phyloP scores from a whole-genome alignment of 1,139 yeast genomes.

The Yamadazyma friedrichii region DNA sequence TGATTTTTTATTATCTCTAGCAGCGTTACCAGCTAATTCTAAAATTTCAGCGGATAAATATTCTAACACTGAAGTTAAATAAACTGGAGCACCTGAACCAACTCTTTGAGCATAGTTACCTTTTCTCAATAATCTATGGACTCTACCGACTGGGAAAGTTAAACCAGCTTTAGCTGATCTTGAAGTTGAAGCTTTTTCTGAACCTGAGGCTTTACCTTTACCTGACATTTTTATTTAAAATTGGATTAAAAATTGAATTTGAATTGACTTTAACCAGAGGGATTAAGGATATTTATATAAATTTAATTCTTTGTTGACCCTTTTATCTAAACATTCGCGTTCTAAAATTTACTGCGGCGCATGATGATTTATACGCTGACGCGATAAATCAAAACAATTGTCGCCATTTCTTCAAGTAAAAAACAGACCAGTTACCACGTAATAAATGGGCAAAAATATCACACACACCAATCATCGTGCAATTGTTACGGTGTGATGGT shows the following conservation, averaged over 20 bases:
- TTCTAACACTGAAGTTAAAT: constrained; percentile 93
- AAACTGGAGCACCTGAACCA: constrained; percentile 98
- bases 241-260: background rate
- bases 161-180: constrained; percentile 98
- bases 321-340: background rate
- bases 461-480: too few relatives aligned
- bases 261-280: background rate
- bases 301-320: background rate
- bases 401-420: too few relatives aligned
- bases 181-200: constrained; percentile 92
- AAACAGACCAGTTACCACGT: too few relatives aligned
- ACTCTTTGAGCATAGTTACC: constrained; percentile 99
- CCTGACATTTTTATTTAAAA: constrained; percentile 67
- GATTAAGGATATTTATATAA: constrained; percentile 1
- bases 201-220: constrained; percentile 95
- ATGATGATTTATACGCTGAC: constrained; percentile 1
- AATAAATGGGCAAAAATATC: too few relatives aligned
- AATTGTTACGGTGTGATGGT: too few relatives aligned
- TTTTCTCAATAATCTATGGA: constrained; percentile 93
- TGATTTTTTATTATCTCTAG: constrained; percentile 96
- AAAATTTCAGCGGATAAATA: constrained; percentile 95
- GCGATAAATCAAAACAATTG: constrained; percentile 1
- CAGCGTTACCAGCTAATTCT: constrained; percentile 99
- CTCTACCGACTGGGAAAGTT: constrained; percentile 99
- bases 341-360: background rate